Base-by-base conservation (phyloP, 2,329 filamentous ascomycete species). In the Pleurostoma richardsiae region DNA sequence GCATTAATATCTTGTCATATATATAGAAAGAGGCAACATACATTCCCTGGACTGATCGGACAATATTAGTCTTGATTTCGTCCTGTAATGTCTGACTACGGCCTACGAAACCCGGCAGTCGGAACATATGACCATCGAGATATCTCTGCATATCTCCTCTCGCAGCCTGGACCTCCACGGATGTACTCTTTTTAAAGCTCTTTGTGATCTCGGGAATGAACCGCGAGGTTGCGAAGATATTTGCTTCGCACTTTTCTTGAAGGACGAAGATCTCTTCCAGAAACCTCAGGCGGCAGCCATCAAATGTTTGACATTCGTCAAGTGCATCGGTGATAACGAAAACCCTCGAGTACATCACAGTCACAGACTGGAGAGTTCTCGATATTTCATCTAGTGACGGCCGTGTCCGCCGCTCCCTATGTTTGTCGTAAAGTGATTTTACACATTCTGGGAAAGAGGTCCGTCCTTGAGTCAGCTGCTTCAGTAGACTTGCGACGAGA, bases 401-500 rank as follows among this genome's bases (percentile, higher is more conserved):
- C n/a, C 33, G 33, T 7, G 33, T 36, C n/a, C 33, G 33, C n/a
- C 33, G 8, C 8, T 8, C 8, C 8, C n/a, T 8, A n/a, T 36
- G 33, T n/a, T 36, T 8, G 8, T 36, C 33, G 33, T 36, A 36
- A n/a, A 36, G 33, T 8, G 8, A 8, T 36, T n/a, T 36, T 36
- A 36, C 8, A n/a, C 33, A 8, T 8, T 8, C n/a, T 8, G 33
- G 33, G n/a, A 36, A n/a, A n/a, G 33, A 36, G n/a, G 33, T 8
- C 8, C 1, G 63, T 57, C 0, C 64, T 55, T 2, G 62, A 61
- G 0, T 30, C 28, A 70, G 56, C 43, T 70, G 67, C 39, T 62
- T 63, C 2, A 66, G 27, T 2, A 70, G 44, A 41, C 55, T 60
- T 1, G 54, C 43, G 1, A 68, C 44, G 1, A 68, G 42, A 6